Evolutionary conservation across 768 basidiomycete species (phyloP), one percentile per base, ranked within the genome.

Genomic region (Lepiota venenata): DNA sequence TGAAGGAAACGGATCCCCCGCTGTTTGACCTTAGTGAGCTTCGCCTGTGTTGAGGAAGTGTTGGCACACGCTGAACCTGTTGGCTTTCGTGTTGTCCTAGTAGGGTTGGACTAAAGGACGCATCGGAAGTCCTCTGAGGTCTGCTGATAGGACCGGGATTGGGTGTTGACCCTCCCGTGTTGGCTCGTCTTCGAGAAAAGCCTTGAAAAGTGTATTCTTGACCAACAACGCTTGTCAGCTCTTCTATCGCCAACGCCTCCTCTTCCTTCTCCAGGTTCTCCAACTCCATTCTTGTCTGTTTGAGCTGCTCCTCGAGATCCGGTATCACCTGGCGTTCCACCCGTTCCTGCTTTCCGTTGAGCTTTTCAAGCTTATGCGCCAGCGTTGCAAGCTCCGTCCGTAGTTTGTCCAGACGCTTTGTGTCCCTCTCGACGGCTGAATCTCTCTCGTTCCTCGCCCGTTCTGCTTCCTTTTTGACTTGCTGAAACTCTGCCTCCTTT

Each of bases 231-330:
- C 43, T 45, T 38, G 52, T 59, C 32, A 57, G 60, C 20, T 68
- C 66, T 41, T 63, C 59, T 37, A 56, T 59, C 21, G 67, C 67
- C 46, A 65, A 47, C 25, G 49, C 49, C 21, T 56, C 52, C 7
- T 70, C 69, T 38, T 74, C 70, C 49, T 60, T 58, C 54, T 74
- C 72, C 8, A 68, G 66, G 35, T 64, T 65, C 63, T 84, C 82
- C 16, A 88, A 79, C 66, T 91, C 85, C 21, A 71, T 71, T 59
- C 81, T 78, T 47, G 88, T 69, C 40, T 79, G 78, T 55, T 71
- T 71, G 46, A 92, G 71, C 65, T 85, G 81, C 46, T 80, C 77
- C 67, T 90, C 88, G 39, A 93, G 74, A 56, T 88, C 88, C 1
- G 77, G 77, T 15, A 93, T 73, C 12, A 77, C 70, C 27, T 69